Evolutionary conservation across 306 rosid genomes (phyloP), one percentile per base, ranked within the genome.

Genomic region (Sicyos baderoa): DNA sequence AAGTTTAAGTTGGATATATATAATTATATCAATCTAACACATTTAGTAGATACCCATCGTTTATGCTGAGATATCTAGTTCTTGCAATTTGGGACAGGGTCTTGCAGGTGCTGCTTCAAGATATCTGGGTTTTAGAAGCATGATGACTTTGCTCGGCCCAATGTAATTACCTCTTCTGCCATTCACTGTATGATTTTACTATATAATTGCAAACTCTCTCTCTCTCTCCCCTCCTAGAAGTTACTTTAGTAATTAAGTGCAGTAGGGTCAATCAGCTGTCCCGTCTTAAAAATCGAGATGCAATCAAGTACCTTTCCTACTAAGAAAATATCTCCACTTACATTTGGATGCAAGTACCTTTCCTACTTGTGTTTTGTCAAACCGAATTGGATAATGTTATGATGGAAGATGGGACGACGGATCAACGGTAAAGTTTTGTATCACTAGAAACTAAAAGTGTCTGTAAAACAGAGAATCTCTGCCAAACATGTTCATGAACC

Each of bases 81-180:
- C 32, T 61, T 67, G 58, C 58, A 25, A 45, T 40, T 62, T n/a
- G 71, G 67, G 67, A 72, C 85, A 89, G 98, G 98, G 96, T 77
- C 79, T 92, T 74, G 80, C 81, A 4, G 95, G 96, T 76, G 95
- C 98, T 72, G 89, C 98, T 66, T 82, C 95, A 72, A 87, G 98
- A 84, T 92, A 89, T 80, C 72, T 85, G 50, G 95, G 98, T 74
- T 79, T 92, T 49, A 89, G 96, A 87, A 92, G 96, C 88, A 57
- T 86, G 81, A 73, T 81, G 89, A 44, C 96, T 73, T 77, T 92
- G 67, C 91, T 92, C 77, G 98, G 98, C 72, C 98, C 96, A 66
- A 73, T 92, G 98, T 87, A 89, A 45, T 68, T 75, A 75, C 71
- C 82, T 77, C 70, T 76, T 66, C 76, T 75, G 75, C 77, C 44